Evolutionary conservation across 768 basidiomycete genomes (phyloP).

Genomic region (Brasilioporus rufonigricans): DNA sequence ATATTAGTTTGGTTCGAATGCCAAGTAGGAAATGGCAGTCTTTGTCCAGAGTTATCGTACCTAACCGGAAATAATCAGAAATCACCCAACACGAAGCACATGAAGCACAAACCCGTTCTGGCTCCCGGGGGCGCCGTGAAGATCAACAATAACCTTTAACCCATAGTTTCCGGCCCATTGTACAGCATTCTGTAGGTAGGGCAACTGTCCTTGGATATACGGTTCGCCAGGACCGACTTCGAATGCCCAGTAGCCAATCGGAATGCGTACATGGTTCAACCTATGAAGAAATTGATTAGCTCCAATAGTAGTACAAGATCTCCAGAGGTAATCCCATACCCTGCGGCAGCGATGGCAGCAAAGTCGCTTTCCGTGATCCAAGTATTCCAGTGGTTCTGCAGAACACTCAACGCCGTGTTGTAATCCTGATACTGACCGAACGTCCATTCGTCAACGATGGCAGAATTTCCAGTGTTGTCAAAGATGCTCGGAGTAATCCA

Average conservation of each 20-base stretch:
- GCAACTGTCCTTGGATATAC: constrained; percentile 72
- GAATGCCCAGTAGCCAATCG: constrained; percentile 90
- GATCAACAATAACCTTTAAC: constrained; percentile 80
- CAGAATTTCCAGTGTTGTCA: constrained; percentile 47
- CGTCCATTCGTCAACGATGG: constrained; percentile 77
- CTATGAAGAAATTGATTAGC: constrained; percentile 35
- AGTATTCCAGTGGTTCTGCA: constrained; percentile 73
- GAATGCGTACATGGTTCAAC: constrained; percentile 78
- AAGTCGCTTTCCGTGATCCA: constrained; percentile 88
- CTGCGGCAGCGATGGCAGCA: constrained; percentile 66
- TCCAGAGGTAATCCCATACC: constrained; percentile 39
- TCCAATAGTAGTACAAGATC: background rate
- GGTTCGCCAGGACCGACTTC: constrained; percentile 78
- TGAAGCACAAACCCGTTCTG: constrained; percentile 64
- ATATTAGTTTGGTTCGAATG: constrained; percentile 65
- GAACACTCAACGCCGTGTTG: constrained; percentile 44
- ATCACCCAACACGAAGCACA: background rate
- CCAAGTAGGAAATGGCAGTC: constrained; percentile 60
- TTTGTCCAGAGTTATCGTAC: constrained; percentile 81
- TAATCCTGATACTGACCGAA: constrained; percentile 62
- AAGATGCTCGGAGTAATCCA: constrained; percentile 82
- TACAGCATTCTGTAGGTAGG: constrained; percentile 65
- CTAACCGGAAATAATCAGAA: constrained; percentile 35
- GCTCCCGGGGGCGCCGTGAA: constrained; percentile 79
- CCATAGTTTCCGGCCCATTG: constrained; percentile 67